Evolutionary conservation across 2,329 filamentous ascomycete genomes (phyloP).

Genomic region (Pseudogymnoascus sp.): DNA sequence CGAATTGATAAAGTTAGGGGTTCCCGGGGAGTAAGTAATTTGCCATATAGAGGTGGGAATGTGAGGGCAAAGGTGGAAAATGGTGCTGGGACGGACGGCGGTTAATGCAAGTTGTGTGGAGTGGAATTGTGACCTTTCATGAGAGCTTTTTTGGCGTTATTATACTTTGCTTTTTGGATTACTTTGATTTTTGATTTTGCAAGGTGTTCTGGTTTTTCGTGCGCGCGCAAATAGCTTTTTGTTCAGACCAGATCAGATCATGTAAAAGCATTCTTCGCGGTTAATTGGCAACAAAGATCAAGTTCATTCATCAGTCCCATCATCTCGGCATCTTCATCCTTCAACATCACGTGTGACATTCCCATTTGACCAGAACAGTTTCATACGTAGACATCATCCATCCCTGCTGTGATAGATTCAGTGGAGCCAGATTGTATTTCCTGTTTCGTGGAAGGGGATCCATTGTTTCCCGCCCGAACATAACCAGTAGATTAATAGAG

Average conservation of each 20-base stretch:
- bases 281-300: background rate
- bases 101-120: background rate
- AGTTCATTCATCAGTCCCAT: background rate
- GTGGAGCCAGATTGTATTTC: background rate
- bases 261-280: background rate
- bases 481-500: background rate
- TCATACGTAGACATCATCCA: background rate
- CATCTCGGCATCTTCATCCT: background rate
- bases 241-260: background rate
- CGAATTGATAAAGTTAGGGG: background rate
- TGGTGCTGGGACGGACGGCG: background rate
- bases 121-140: background rate
- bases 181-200: background rate
- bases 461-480: background rate
- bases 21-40: background rate
- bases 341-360: background rate
- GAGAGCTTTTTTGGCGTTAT: background rate
- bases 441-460: background rate
- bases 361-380: background rate
- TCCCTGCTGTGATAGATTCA: background rate
- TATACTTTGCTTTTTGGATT: background rate
- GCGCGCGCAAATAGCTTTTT: background rate
- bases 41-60: background rate
- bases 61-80: background rate
- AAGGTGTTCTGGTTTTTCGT: background rate